Conservation (phyloP, 2,329 filamentous ascomycete genomes). For the Botryotinia convoluta region DNA sequence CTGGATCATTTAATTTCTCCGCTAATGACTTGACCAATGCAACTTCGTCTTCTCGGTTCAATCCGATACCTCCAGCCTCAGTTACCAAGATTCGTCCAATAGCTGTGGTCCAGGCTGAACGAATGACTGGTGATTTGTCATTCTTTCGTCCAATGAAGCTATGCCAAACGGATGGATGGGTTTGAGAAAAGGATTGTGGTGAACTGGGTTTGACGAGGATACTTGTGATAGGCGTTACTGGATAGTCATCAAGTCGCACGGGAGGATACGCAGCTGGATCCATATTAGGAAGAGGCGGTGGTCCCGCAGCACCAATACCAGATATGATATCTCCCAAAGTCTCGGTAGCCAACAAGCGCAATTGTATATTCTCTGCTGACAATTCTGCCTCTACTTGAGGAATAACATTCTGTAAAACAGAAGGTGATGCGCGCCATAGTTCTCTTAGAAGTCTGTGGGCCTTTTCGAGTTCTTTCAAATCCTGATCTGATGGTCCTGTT, state of each 20-base stretch:
- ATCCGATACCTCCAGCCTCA: slow-evolving; percentile 82
- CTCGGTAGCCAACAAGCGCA: slow-evolving; percentile 86
- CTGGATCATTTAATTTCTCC: slow-evolving; percentile 80
- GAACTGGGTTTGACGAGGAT: slow-evolving; percentile 80
- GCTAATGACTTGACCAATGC: slow-evolving; percentile 70
- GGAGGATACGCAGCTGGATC: slow-evolving; percentile 87
- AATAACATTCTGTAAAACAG: slow-evolving; percentile 87
- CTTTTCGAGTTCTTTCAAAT: slow-evolving; percentile 83
- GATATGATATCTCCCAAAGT: slow-evolving; percentile 94
- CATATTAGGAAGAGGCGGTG: slow-evolving; percentile 67
- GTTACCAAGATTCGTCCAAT: slow-evolving; percentile 86
- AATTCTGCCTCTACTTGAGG: slow-evolving; percentile 92
- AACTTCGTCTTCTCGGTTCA: slow-evolving; percentile 79
- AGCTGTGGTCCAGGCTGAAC: slow-evolving; percentile 81
- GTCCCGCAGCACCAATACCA: slow-evolving; percentile 87
- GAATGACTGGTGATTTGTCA: slow-evolving; percentile 80
- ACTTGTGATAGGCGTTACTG: slow-evolving; percentile 50
- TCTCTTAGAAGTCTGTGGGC: slow-evolving; percentile 87
- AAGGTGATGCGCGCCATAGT: slow-evolving; percentile 87
- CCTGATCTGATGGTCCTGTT: slow-evolving; percentile 71
- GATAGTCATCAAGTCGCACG: slow-evolving; percentile 60
- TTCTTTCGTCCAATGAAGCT: slow-evolving; percentile 81
- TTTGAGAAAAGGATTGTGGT: slow-evolving; percentile 83
- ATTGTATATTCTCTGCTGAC: slow-evolving; percentile 80
- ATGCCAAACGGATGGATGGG: slow-evolving; percentile 74